phyloP scores from a whole-genome alignment of 495 filamentous ascomycete species.

The Xylaria cubensis region DNA sequence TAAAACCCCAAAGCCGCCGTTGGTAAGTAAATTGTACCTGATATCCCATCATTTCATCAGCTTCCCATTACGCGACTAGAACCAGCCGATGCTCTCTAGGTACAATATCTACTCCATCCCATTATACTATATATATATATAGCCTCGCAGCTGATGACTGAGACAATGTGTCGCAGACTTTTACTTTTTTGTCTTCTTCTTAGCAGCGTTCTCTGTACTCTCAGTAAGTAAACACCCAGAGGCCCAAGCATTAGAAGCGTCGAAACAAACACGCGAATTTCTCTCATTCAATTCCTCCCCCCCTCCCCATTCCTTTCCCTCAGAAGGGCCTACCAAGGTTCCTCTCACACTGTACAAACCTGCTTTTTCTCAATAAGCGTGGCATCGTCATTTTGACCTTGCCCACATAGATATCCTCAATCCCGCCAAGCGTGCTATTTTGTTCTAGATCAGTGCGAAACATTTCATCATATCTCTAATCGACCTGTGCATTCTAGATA shows the following conservation, averaged over 20 bases:
- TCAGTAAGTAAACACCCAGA: not conserved
- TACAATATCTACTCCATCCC: not conserved
- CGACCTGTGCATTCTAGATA: not conserved
- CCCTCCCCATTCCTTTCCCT: not conserved
- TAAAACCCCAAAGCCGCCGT: not conserved
- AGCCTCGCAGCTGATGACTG: constrained; percentile 1
- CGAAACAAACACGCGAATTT: not conserved
- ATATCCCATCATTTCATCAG: not conserved
- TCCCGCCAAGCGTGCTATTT: not conserved
- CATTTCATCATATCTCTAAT: constrained; percentile 1
- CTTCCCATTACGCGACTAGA: not conserved
- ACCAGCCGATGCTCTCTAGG: constrained; percentile 4
- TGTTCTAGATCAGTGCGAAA: not conserved
- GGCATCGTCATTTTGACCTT: not conserved
- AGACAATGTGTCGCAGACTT: not conserved
- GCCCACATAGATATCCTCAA: not conserved
- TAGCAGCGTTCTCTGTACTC: not conserved
- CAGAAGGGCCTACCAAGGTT: not conserved
- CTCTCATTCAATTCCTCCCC: not conserved
- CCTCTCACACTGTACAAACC: not conserved
- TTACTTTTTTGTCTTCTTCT: constrained; percentile 3
- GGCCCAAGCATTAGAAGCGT: not conserved
- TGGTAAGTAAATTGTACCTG: constrained; percentile 6
- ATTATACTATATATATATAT: not conserved
- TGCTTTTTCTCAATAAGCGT: not conserved